phyloP scores from a whole-genome alignment of 2,329 filamentous ascomycete genomes.

The Xylaria sp. region DNA sequence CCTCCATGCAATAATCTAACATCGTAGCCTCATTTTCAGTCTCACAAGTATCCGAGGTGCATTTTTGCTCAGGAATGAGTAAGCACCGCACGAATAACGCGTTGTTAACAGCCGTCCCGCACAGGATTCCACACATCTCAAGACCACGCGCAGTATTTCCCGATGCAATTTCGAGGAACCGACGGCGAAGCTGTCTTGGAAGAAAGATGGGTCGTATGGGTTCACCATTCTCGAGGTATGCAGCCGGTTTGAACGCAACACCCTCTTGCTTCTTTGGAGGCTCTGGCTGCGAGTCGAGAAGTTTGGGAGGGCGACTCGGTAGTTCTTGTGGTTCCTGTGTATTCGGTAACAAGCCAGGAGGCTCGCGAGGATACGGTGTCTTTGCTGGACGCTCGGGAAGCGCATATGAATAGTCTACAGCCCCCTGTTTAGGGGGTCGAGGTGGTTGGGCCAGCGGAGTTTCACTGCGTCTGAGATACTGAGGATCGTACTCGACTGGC shows the following conservation, averaged over 20 bases:
- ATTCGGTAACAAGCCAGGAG: conserved; percentile 20
- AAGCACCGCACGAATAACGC: conserved; percentile 91
- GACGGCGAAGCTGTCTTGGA: conserved; percentile 76
- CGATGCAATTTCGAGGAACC: conserved; percentile 79
- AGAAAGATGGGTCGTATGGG: conserved; percentile 90
- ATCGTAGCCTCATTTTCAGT: conserved; percentile 86
- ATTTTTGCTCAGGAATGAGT: conserved; percentile 89
- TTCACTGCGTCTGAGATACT: conserved; percentile 36
- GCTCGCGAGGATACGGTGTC: conserved; percentile 46
- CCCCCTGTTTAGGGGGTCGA: conserved; percentile 54
- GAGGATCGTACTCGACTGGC: conserved; percentile 58
- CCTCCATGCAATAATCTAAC: conserved; percentile 87
- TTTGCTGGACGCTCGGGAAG: conserved; percentile 50
- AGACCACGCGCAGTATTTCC: conserved; percentile 83
- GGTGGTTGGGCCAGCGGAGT: conserved; percentile 49
- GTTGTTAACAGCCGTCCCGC: conserved; percentile 90
- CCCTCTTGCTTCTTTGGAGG: conserved; percentile 61
- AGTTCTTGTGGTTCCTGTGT: conserved; percentile 39
- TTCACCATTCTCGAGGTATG: conserved; percentile 88
- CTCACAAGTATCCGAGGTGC: conserved; percentile 93
- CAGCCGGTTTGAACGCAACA: conserved; percentile 84
- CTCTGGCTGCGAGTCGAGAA: conserved; percentile 35
- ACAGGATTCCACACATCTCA: conserved; percentile 95
- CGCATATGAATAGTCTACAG: conserved; percentile 26
- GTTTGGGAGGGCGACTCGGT: conserved; percentile 50